A percentile compares a stretch with the other conserved stretches of the same genome.
phyloP scores from a whole-genome alignment of 768 basidiomycete genomes.

The Daedaleopsis sinensis region DNA sequence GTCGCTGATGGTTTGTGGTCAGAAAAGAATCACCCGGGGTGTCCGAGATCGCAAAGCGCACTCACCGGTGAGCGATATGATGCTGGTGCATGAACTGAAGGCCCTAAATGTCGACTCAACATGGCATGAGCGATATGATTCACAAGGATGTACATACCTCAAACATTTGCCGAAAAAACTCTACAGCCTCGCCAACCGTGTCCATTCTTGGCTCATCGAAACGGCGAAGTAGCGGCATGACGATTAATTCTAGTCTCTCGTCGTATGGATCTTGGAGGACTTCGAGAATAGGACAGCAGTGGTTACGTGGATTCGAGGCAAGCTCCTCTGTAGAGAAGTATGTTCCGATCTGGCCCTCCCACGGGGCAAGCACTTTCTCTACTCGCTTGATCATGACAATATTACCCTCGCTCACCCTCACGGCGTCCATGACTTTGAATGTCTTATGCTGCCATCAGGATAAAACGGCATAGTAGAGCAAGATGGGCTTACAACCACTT shows the following conservation, averaged over 20 bases:
- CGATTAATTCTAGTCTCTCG: constrained; percentile 6
- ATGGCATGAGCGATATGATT: background rate
- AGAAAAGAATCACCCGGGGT: background rate
- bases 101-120: constrained; percentile 7
- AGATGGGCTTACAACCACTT: too few species aligned
- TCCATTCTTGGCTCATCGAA: background rate
- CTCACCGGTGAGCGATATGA: constrained; percentile 11
- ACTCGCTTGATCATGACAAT: constrained; percentile 4
- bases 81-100: constrained; percentile 23
- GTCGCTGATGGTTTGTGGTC: background rate
- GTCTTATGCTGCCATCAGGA: background rate
- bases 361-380: background rate
- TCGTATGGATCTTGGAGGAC: constrained; percentile 7
- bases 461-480: background rate
- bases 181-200: constrained; percentile 6
- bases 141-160: background rate
- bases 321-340: background rate
- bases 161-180: constrained; percentile 1
- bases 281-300: constrained; percentile 20
- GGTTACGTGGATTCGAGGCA: constrained; percentile 15
- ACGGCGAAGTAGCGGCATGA: constrained; percentile 5
- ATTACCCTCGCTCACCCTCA: constrained; percentile 19
- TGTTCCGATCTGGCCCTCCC: constrained; percentile 8
- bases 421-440: constrained; percentile 23
- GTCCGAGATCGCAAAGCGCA: too few species aligned